A percentile compares a stretch with the other conserved stretches of the same genome.
These are phyloP conservation scores for Penicillium turbatum DNA, from an alignment of 495 filamentous ascomycete species.

Conservation along the genomic window DNA sequence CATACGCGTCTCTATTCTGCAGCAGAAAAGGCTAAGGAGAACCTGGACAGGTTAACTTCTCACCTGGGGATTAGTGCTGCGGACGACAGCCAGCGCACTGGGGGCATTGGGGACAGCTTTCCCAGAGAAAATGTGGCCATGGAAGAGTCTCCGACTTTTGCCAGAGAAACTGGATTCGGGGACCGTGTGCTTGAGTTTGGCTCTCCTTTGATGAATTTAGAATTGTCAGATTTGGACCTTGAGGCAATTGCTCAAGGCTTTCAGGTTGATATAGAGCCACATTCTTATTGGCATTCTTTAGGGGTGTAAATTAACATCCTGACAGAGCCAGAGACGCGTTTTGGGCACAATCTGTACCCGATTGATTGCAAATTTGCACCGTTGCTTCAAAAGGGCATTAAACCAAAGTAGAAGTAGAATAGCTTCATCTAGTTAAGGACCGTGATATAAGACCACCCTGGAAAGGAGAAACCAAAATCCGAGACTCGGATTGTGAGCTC, in stretches of 20 bases:
- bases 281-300: slow-evolving; percentile 23
- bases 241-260: slow-evolving; percentile 29
- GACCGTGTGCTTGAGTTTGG: slow-evolving; percentile 9
- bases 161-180: not conserved
- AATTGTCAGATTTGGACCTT: slow-evolving; percentile 27
- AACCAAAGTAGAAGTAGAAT: too few species aligned
- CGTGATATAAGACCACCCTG: too few species aligned
- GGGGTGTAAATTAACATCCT: not conserved
- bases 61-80: slow-evolving; percentile 15
- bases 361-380: too few species aligned
- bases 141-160: not conserved
- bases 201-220: slow-evolving; percentile 18
- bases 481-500: slow-evolving; percentile 6
- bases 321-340: too few species aligned
- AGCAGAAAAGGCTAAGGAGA: slow-evolving; percentile 22
- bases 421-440: too few species aligned
- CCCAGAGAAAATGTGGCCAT: not conserved
- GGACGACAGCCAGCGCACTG: not conserved
- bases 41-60: slow-evolving; percentile 18
- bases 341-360: too few species aligned
- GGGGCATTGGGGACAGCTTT: not conserved
- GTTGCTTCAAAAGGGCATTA: too few species aligned
- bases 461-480: not conserved
- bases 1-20: slow-evolving; percentile 22
- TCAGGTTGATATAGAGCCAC: slow-evolving; percentile 22